Conservation (phyloP, 768 basidiomycete species). For the Dentipellis fragilis region DNA sequence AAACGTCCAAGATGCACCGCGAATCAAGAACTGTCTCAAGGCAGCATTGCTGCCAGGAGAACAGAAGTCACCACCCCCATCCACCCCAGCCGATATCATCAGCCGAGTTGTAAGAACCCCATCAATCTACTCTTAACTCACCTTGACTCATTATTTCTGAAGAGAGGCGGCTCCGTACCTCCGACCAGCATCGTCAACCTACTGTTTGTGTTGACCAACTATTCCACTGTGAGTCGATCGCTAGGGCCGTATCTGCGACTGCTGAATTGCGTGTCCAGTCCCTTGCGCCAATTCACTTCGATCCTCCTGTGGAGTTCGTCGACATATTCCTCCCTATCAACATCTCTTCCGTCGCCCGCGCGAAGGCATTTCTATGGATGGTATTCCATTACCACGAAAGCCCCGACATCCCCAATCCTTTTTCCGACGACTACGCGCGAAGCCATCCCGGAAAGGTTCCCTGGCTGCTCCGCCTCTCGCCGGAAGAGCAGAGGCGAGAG, state of each 20-base stretch:
- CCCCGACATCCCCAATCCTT: conserved; percentile 57
- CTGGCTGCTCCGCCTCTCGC: conserved; percentile 41
- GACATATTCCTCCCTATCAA: conserved; percentile 78
- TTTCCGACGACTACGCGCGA: conserved; percentile 55
- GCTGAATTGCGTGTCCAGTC: conserved; percentile 15
- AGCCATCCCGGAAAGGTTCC: conserved; percentile 56
- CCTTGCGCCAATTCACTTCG: conserved; percentile 54
- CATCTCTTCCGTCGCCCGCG: conserved; percentile 63
- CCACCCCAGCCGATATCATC: conserved; percentile 67
- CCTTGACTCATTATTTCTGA: conserved; percentile 4
- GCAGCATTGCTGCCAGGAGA: conserved; percentile 69
- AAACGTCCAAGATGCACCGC: conserved; percentile 83
- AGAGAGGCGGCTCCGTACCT: conserved; percentile 56
- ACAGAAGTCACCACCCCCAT: conserved; percentile 51
- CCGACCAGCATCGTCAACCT: conserved; percentile 83
- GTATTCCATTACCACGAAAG: conserved; percentile 75
- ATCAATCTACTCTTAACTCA: conserved; percentile 2
- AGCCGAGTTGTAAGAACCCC: conserved; percentile 45
- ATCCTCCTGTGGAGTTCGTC: conserved; percentile 62
- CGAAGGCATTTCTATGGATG: conserved; percentile 75
- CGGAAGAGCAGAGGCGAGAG: conserved; percentile 47
- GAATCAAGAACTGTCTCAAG: conserved; percentile 86
- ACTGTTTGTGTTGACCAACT: conserved; percentile 74
- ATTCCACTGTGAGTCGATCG: conserved; percentile 51
- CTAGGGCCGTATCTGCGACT: not conserved